Conservation (phyloP, 768 basidiomycete genomes). For the Termitomyces sp. region DNA sequence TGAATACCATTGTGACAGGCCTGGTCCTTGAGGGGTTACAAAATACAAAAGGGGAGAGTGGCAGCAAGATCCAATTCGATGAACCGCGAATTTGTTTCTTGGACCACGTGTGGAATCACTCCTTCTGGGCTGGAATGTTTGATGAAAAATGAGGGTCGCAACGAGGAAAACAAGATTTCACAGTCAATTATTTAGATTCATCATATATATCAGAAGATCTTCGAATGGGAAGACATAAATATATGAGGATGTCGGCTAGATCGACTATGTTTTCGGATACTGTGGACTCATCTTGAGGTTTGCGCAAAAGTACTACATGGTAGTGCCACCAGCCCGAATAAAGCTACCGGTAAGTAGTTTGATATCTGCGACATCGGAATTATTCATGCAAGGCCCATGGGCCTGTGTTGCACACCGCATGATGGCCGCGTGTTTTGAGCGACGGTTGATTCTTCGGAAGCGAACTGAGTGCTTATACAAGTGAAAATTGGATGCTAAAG, state of each 20-base stretch:
- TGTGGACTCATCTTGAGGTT: background rate
- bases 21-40: background rate
- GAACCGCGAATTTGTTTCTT: background rate
- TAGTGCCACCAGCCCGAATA: background rate
- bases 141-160: background rate
- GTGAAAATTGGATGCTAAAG: constrained; percentile 3
- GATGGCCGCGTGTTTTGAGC: background rate
- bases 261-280: background rate
- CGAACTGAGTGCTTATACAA: constrained; percentile 2
- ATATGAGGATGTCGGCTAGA: background rate
- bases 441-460: background rate
- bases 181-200: background rate
- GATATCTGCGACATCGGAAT: background rate
- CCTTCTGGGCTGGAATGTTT: background rate
- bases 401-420: background rate
- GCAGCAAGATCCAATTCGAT: background rate
- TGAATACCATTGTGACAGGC: background rate
- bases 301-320: background rate
- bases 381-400: background rate
- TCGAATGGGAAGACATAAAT: background rate
- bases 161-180: background rate
- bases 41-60: background rate
- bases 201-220: background rate
- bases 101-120: background rate
- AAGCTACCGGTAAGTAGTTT: background rate